Base-by-base conservation (phyloP, 23 red algal species). In the Pyropia yezoensis region DNA sequence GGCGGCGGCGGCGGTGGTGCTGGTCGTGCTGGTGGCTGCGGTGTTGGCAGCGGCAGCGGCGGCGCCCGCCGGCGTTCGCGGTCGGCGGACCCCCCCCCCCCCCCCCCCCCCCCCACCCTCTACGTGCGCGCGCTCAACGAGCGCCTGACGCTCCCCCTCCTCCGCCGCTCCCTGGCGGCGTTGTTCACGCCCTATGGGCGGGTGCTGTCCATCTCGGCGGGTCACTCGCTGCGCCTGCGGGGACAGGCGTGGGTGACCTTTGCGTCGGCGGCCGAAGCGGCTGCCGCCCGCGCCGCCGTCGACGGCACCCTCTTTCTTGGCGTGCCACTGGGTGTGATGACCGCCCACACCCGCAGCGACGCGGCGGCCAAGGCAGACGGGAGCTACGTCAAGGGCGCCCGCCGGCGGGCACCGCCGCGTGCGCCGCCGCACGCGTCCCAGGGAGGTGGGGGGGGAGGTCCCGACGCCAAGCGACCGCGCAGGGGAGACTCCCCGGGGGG, bases 241-340 rank as follows among this genome's bases (percentile, higher is more conserved):
- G 89, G 89, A 14, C 89, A 95, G 65, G 89, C 89, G 7, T 95
- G 85, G 30, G 73, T 95, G n/a, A 77, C 89, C 6, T 95, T 95
- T 65, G 79, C 67, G 16, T 58, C 52, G 16, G 70, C 77, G 14
- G 47, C 89, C 29, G 70, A 62, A 28, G 89, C 89, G 0, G 79
- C 89, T 7, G 73, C 70, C 29, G 89, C 89, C 20, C 70, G 70
- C 1, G 45, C 63, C 45, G 67, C 71, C 19, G 15, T 87, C 16
- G 49, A 95, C 56, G 74, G 64, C 12, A 61, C 73, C 1, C 22
- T 66, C 12, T 95, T 95, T 55, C 71, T 82, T 57, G 79, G 78
- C 25, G 59, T 61, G 18, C 79, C 69, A 21, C 61, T 95, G 33
- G 70, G 62, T 16, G 82, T 85, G 47, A 56, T 32, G 33, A 79